Evolutionary conservation across 148 eudicot genomes (phyloP).

Genomic region (Chenopodium quinoa): DNA sequence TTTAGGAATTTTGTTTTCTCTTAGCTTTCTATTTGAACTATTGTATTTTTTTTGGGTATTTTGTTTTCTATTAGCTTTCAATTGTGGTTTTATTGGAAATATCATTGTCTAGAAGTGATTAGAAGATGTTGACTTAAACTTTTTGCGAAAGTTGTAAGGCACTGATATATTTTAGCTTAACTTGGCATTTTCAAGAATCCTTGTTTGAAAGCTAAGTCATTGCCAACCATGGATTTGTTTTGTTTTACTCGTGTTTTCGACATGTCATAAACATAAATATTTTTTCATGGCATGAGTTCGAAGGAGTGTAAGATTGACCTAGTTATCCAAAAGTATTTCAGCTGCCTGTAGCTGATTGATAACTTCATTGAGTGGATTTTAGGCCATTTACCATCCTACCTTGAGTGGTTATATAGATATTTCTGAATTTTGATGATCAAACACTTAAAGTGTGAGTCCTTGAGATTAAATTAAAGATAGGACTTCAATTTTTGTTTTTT

Average conservation of each 20-base stretch:
- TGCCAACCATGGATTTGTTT: neutral
- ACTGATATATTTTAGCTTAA: neutral
- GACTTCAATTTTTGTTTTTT: no score
- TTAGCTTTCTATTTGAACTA: neutral
- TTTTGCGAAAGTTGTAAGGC: neutral
- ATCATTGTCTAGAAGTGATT: neutral
- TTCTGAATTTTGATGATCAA: no score
- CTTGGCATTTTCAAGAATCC: neutral
- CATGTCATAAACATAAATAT: neutral
- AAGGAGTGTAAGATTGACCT: neutral
- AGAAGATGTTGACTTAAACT: constrained; percentile 8
- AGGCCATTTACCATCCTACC: neutral
- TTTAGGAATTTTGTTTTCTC: no score
- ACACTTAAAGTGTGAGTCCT: no score
- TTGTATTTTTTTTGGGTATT: no score
- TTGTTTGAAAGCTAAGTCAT: neutral
- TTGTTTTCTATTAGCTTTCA: neutral
- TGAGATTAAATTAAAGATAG: no score
- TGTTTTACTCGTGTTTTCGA: neutral
- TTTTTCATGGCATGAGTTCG: neutral
- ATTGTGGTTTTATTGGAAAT: neutral
- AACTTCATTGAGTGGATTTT: neutral
- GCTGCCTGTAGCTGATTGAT: neutral
- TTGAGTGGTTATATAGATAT: no score
- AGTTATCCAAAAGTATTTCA: neutral